These are phyloP conservation scores for Eucalyptus curtisii DNA, from an alignment of 345 rosid genomes.

Conservation along the genomic window DNA sequence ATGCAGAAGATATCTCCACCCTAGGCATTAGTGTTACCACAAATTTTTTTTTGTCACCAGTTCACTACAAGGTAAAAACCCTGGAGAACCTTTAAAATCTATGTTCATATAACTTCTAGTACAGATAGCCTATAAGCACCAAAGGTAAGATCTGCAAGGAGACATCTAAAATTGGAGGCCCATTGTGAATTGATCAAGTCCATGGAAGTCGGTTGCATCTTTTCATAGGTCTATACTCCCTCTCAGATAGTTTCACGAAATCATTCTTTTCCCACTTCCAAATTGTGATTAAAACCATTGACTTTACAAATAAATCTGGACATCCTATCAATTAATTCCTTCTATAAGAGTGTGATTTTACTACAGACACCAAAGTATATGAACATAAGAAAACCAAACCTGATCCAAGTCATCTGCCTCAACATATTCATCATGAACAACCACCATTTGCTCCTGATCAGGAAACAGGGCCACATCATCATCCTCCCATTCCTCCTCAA, in stretches of 20 bases:
- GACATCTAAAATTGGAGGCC: not conserved
- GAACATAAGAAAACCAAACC: slow-evolving; percentile 25
- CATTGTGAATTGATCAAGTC: not conserved
- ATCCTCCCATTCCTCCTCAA: slow-evolving; percentile 95
- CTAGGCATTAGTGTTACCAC: not conserved
- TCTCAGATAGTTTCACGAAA: not conserved
- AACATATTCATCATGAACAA: slow-evolving; percentile 32
- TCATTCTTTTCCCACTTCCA: not conserved
- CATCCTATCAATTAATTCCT: not conserved
- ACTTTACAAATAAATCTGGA: not conserved
- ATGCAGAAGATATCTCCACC: not conserved
- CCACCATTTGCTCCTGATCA: slow-evolving; percentile 24
- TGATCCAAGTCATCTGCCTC: slow-evolving; percentile 43
- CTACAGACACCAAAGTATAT: not conserved
- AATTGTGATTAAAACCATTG: not conserved
- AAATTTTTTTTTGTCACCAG: not conserved
- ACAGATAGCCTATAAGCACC: not conserved
- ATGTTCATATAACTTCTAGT: not conserved
- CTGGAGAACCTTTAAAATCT: not conserved
- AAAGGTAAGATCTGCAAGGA: not conserved
- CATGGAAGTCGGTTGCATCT: not conserved
- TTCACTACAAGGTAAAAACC: not conserved
- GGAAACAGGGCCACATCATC: slow-evolving; percentile 39
- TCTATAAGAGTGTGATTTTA: not conserved
- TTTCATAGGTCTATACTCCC: not conserved